Percentiles rank a stretch among this genome's conserved stretches.
Conservation (phyloP, 2,329 filamentous ascomycete species). For the Sclerotinia trifoliorum region DNA sequence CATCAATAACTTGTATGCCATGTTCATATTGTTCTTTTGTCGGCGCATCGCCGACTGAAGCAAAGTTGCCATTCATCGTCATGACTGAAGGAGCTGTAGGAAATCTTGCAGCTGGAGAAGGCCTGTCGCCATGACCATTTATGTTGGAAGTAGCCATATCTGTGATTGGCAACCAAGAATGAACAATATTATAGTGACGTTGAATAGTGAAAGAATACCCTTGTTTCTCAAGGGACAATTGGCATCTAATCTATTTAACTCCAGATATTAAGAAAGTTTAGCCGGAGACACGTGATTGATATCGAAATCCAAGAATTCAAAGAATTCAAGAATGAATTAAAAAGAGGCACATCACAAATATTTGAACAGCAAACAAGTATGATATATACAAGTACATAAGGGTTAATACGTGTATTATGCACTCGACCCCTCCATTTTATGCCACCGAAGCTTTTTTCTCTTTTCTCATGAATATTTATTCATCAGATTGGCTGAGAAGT, state of each 20-base stretch:
- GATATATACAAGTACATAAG: neutral
- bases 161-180: conserved; percentile 22
- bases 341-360: neutral
- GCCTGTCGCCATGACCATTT: conserved; percentile 34
- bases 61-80: conserved; percentile 78
- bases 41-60: conserved; percentile 66
- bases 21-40: conserved; percentile 73
- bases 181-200: conserved; percentile 16
- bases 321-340: neutral
- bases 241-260: conserved; percentile 19
- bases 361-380: neutral
- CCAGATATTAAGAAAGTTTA: neutral
- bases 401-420: neutral
- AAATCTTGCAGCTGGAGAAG: conserved; percentile 36
- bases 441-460: neutral
- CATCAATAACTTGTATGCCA: conserved; percentile 95
- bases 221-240: conserved; percentile 20
- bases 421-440: neutral
- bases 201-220: conserved; percentile 13
- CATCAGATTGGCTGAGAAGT: neutral
- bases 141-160: conserved; percentile 33
- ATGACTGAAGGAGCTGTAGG: conserved; percentile 39
- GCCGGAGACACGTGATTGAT: conserved; percentile 10
- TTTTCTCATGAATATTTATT: neutral
- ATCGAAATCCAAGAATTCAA: neutral